Evolutionary conservation across 805 yeast species (phyloP), one percentile per base, ranked within the genome.

Genomic region (Candida manassasensis): DNA sequence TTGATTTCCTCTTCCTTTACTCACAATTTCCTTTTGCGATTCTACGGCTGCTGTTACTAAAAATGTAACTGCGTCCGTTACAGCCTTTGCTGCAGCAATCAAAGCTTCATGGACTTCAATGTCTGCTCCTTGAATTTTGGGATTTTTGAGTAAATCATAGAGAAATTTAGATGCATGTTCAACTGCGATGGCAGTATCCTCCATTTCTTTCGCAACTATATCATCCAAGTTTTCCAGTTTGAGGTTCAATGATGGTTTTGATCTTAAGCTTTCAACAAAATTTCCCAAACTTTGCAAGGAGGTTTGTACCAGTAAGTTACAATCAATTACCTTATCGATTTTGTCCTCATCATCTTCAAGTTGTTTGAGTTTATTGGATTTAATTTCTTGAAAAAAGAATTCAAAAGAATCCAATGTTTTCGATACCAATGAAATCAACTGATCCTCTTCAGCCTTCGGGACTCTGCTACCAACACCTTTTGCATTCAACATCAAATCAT

Each of bases 11-110:
- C 72, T 69, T 28, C 85, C 86, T 40, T 73, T 75, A 37, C 77
- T 72, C 4, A 81, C 90, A 52, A 87, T 86, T 58, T 87, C 96
- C 38, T 74, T 61, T 57, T 87, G 96, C 14, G 90, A 78, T 22
- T 77, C 87, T 17, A 86, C 79, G 2, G 95, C 85, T 3, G 93
- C 81, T 43, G 69, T 63, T 36, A 88, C 80, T 47, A 87, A 71
- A 21, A 73, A 65, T 4, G 82, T 78, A 34, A 87, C 81, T 1
- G 95, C 86, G 40, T 80, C 76, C 2, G 90, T 84, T 19, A 87
- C 81, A 9, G 87, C 84, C 39, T 81, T 73, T 0, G 95, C 93
- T 14, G 90, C 85, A 3, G 81, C 64, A 29, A 87, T 61, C 38
- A 88, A 77, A 0, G 90, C 83, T 48, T 80, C 85, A 54, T 84